A percentile compares a stretch with the other conserved stretches of the same genome.
Evolutionary conservation across 257 asterid species (phyloP).

Genomic region (Dorcoceras hygrometricum): DNA sequence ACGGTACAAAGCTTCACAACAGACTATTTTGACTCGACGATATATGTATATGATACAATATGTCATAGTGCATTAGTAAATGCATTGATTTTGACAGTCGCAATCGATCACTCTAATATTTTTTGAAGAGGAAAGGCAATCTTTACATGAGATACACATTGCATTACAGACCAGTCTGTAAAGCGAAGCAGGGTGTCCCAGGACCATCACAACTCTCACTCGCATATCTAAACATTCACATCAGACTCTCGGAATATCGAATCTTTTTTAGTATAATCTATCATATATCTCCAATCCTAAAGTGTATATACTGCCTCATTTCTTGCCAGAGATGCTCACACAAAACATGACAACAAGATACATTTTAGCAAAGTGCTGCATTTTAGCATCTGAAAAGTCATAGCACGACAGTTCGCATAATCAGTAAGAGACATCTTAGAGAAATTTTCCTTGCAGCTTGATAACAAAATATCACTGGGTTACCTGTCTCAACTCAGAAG

Average conservation of each 20-base stretch:
- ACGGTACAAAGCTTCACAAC: neutral
- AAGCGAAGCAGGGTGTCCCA: too few relatives aligned
- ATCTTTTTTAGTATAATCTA: too few relatives aligned
- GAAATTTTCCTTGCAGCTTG: neutral
- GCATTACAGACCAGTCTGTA: too few relatives aligned
- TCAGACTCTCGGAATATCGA: too few relatives aligned
- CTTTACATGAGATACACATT: too few relatives aligned
- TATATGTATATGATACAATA: too few relatives aligned
- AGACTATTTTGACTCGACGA: neutral
- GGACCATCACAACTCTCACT: too few relatives aligned
- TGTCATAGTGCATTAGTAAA: neutral
- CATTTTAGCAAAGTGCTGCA: constrained; percentile 1
- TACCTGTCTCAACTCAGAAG: constrained; percentile 91
- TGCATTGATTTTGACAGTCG: neutral
- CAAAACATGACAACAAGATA: neutral
- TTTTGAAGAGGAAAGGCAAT: neutral
- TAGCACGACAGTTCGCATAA: constrained; percentile 1
- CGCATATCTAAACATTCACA: too few relatives aligned
- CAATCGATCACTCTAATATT: neutral
- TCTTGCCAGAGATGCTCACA: neutral
- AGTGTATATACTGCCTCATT: too few relatives aligned
- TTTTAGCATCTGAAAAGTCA: constrained; percentile 9
- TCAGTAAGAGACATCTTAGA: constrained; percentile 5
- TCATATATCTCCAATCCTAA: too few relatives aligned
- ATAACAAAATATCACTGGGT: constrained; percentile 12